Evolutionary conservation across 148 eudicot species (phyloP).

Genomic region (Oxyria digyna): DNA sequence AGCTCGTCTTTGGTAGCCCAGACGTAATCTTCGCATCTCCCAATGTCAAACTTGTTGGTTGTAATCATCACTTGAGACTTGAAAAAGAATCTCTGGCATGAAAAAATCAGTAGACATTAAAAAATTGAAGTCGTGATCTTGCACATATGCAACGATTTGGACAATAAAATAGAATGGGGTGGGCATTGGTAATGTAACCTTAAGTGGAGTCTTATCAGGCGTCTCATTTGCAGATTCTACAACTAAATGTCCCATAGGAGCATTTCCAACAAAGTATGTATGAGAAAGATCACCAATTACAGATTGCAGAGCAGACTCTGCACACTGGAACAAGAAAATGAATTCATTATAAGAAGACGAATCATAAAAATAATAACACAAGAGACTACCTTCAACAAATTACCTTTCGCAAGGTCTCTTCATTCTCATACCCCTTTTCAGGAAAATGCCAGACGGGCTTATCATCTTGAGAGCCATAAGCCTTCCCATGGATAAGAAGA

Average conservation of each 20-base stretch:
- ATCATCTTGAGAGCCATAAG: slow-evolving; percentile 40
- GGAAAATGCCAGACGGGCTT: slow-evolving; percentile 90
- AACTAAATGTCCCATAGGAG: slow-evolving; percentile 80
- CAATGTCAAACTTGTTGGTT: slow-evolving; percentile 40
- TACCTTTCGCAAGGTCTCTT: slow-evolving; percentile 89
- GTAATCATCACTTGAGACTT: slow-evolving; percentile 89
- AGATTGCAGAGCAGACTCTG: slow-evolving; percentile 13
- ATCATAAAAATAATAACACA: background rate
- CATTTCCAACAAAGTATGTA: slow-evolving; percentile 88
- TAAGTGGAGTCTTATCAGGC: slow-evolving; percentile 25
- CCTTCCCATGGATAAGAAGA: slow-evolving; percentile 61
- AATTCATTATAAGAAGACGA: background rate
- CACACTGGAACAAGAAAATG: slow-evolving; percentile 1
- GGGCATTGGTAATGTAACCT: slow-evolving; percentile 25
- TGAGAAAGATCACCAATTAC: slow-evolving; percentile 72
- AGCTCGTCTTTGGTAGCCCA: slow-evolving; percentile 93
- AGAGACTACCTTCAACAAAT: slow-evolving; percentile 6
- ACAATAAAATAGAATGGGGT: background rate
- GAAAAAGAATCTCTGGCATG: slow-evolving; percentile 66
- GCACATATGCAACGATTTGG: background rate
- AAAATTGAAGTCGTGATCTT: background rate
- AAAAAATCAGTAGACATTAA: slow-evolving; percentile 1
- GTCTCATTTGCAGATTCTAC: slow-evolving; percentile 33
- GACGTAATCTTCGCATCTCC: slow-evolving; percentile 55
- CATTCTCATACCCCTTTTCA: slow-evolving; percentile 71